Conservation (phyloP, 164 flowering plant genomes). For the Tetrastigma voinierianum region DNA sequence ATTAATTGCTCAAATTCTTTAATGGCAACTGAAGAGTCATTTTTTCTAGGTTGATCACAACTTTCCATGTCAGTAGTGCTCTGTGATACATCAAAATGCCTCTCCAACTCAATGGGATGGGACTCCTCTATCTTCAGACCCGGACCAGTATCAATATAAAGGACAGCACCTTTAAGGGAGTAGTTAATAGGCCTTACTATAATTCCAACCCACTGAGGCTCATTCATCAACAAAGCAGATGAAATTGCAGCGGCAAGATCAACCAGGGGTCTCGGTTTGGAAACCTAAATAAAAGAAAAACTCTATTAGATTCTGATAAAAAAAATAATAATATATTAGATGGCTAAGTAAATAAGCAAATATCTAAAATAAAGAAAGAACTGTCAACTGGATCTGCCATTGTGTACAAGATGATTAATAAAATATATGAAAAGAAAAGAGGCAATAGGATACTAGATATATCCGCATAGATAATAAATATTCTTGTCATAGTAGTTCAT, state of each 20-base stretch:
- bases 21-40: constrained; percentile 24
- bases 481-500: background rate
- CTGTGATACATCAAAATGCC: constrained; percentile 22
- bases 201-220: constrained; percentile 92
- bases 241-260: constrained; percentile 87
- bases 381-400: background rate
- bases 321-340: no score
- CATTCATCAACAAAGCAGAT: constrained; percentile 92
- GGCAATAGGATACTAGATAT: no score
- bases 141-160: constrained; percentile 94
- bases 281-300: constrained; percentile 49
- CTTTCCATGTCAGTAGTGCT: constrained; percentile 15
- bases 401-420: no score
- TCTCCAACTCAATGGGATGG: constrained; percentile 78
- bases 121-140: constrained; percentile 74
- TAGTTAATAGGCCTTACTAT: constrained; percentile 77
- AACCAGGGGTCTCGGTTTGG: constrained; percentile 91
- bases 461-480: background rate
- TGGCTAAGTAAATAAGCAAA: background rate
- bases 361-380: background rate
- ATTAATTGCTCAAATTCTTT: constrained; percentile 43
- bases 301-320: no score
- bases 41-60: constrained; percentile 10
- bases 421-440: no score
- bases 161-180: constrained; percentile 83